These are phyloP conservation scores for Alternaria alternata DNA, from an alignment of 2,329 filamentous ascomycete species.

Conservation along the genomic window DNA sequence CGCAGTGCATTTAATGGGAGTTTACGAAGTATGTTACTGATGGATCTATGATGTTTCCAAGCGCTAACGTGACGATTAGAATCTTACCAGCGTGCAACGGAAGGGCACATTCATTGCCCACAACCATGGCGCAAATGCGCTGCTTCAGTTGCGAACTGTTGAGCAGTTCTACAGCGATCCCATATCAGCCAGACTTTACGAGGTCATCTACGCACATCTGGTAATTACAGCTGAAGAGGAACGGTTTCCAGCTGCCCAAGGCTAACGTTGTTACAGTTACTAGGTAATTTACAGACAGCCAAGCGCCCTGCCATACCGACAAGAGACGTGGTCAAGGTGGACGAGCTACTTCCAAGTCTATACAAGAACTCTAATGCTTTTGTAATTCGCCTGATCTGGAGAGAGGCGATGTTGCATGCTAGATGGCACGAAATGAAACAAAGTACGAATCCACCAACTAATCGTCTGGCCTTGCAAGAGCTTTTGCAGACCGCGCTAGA, in stretches of 20 bases:
- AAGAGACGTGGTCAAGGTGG: constrained; percentile 22
- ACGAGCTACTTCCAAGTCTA: constrained; percentile 24
- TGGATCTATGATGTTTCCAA: not conserved
- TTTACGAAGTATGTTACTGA: constrained; percentile 35
- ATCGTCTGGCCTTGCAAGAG: constrained; percentile 28
- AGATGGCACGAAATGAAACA: constrained; percentile 40
- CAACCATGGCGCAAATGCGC: constrained; percentile 38
- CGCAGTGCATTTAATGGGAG: constrained; percentile 40
- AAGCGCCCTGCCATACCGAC: constrained; percentile 34
- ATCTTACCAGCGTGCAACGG: constrained; percentile 29
- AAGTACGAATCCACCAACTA: constrained; percentile 22
- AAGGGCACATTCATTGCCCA: constrained; percentile 36
- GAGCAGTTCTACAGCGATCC: constrained; percentile 36
- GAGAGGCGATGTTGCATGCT: constrained; percentile 34
- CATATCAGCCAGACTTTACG: constrained; percentile 37
- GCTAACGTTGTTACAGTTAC: constrained; percentile 33
- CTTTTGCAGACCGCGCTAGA: constrained; percentile 35
- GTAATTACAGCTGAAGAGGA: constrained; percentile 16
- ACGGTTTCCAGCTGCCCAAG: not conserved
- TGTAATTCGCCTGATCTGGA: constrained; percentile 37
- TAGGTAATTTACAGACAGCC: constrained; percentile 37
- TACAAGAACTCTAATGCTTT: constrained; percentile 31
- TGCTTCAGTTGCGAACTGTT: constrained; percentile 37
- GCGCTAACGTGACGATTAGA: constrained; percentile 20
- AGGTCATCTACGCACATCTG: constrained; percentile 39